Evolutionary conservation across 2,329 filamentous ascomycete species (phyloP).

Genomic region (Colletotrichum tofieldiae): DNA sequence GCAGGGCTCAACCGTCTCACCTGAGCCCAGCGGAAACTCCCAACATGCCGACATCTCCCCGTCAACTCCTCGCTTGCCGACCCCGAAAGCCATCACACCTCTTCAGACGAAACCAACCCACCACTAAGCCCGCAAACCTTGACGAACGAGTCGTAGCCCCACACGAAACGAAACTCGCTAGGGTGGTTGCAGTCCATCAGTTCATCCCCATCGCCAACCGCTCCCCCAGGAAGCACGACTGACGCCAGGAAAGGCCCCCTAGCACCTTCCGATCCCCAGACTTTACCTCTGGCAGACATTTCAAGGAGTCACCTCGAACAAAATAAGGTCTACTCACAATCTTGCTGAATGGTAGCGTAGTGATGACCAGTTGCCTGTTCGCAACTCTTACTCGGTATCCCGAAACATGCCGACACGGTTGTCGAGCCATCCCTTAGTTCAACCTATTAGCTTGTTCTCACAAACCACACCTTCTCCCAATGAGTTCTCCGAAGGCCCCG

Average conservation of each 20-base stretch:
- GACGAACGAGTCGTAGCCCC: not conserved
- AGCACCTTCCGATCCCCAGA: too few species aligned
- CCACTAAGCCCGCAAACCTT: conserved; percentile 10
- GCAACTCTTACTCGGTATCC: not conserved
- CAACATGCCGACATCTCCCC: not conserved
- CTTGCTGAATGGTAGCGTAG: not conserved
- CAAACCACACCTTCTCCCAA: too few species aligned
- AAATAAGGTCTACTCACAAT: not conserved
- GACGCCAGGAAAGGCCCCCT: too few species aligned
- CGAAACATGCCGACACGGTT: not conserved
- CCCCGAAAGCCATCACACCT: conserved; percentile 2
- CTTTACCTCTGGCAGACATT: not conserved
- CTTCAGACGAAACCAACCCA: conserved; percentile 33
- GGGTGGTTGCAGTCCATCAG: not conserved
- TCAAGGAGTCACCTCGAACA: not conserved
- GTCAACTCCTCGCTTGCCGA: not conserved
- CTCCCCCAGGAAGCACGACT: not conserved
- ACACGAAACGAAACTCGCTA: conserved; percentile 27
- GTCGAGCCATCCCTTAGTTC: not conserved
- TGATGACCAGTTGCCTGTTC: not conserved
- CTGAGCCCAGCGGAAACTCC: not conserved
- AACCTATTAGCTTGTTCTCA: not conserved
- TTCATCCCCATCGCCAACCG: not conserved
- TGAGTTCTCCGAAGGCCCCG: not conserved
- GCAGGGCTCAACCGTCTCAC: not conserved